Percentiles rank a stretch among this genome's conserved stretches.
These are phyloP conservation scores for Neltuma alba DNA, from an alignment of 306 rosid genomes.

Conservation along the genomic window DNA sequence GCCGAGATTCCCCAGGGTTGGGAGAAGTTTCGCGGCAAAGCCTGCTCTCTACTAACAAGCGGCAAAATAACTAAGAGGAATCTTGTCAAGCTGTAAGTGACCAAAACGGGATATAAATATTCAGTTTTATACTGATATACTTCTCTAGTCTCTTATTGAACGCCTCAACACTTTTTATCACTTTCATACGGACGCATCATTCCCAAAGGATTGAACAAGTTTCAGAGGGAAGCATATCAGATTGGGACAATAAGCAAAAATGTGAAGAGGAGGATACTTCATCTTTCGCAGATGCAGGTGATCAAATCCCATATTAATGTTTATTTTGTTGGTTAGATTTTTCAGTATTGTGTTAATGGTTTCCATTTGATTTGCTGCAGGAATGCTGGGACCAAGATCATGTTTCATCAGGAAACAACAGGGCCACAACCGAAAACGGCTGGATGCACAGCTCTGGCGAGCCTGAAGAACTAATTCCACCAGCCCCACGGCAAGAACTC, in stretches of 20 bases:
- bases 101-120: background rate
- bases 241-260: background rate
- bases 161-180: too few species aligned
- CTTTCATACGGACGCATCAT: background rate
- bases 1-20: background rate
- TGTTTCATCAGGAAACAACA: too few species aligned
- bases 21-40: background rate
- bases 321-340: background rate
- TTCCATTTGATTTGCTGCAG: background rate
- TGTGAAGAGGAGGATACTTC: too few species aligned
- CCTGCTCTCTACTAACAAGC: too few species aligned
- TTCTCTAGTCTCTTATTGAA: background rate
- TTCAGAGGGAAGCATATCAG: background rate
- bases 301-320: background rate
- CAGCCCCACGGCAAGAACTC: background rate
- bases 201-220: background rate
- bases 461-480: too few species aligned
- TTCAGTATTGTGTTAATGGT: too few species aligned
- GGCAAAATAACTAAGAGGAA: background rate
- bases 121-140: too few species aligned
- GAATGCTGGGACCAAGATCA: background rate
- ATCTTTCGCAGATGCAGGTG: background rate
- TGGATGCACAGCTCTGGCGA: too few species aligned
- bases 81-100: background rate
- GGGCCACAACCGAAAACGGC: too few species aligned